Base-by-base conservation (phyloP, 2,329 filamentous ascomycete species). In the Chalaropsis thielavioides region DNA sequence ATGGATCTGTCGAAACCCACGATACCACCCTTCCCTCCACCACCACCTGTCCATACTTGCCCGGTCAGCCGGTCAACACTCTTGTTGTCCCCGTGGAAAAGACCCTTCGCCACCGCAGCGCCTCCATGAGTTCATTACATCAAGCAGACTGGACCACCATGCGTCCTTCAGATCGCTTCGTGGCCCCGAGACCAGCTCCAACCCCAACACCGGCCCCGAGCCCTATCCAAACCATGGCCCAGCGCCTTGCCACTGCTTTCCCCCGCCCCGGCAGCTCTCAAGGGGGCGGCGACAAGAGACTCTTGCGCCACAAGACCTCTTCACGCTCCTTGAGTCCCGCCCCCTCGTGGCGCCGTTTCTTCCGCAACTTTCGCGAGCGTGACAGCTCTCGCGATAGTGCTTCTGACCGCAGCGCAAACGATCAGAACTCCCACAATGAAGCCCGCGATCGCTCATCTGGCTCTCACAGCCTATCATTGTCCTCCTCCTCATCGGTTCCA, bases 61-160 rank as follows among this genome's bases (percentile, higher is more conserved):
- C 92, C 2, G 92, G 92, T 15, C 92, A 96, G 74, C 82, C 82
- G 1, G 83, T 96, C 72, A 96, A 97, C 75, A 83, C 90, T 15
- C 78, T 97, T 65, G 85, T 88, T 64, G 84, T 97, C 11, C 92
- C 92, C 15, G 77, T 83, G 41, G 87, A 95, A 73, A 80, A 81
- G 68, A 76, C 79, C 51, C 75, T 78, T 68, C 79, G 83, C 67
- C 75, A 79, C 67, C 82, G 87, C 68, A 88, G 86, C 70, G 83
- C 80, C 65, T 91, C 87, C 3, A 77, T 84, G 69, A 85, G 77
- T 70, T 87, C 84, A 6, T 75, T 85, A 62, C 75, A 78, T 62
- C 78, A 76, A 54, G 78, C 80, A 63, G 80, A 86, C 69, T 81
- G 82, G 70, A 87, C 83, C 72, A 94, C 89, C 1, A 87, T 92